A percentile compares a stretch with the other conserved stretches of the same genome.
Evolutionary conservation across 2,329 filamentous ascomycete genomes (phyloP).

Genomic region (Fusarium verrucosum): DNA sequence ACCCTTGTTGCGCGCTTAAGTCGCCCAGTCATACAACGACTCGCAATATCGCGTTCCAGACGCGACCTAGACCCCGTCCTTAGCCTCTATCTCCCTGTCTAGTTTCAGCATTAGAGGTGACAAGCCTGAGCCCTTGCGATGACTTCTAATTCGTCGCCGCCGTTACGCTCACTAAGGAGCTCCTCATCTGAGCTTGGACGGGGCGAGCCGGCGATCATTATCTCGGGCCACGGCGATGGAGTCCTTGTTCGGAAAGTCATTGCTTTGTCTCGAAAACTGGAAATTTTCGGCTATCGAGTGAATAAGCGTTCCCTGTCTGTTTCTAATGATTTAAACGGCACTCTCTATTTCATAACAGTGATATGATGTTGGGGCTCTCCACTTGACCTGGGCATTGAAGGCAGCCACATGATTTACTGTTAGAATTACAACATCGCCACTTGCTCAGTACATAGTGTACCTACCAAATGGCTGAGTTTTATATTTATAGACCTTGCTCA

Average conservation of each 20-base stretch:
- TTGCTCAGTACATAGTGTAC: not conserved
- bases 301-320: constrained; percentile 2
- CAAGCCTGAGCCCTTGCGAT: constrained; percentile 20
- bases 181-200: constrained; percentile 16
- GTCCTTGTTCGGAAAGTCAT: constrained; percentile 8
- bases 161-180: constrained; percentile 2
- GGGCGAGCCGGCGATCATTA: constrained; percentile 30
- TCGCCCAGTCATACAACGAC: constrained; percentile 19
- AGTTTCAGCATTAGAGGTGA: constrained; percentile 19
- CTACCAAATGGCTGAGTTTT: too few relatives aligned
- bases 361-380: not conserved
- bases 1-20: constrained; percentile 39
- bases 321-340: too few relatives aligned
- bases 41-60: constrained; percentile 31
- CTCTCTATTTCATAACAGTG: not conserved
- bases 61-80: constrained; percentile 26
- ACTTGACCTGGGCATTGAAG: too few relatives aligned
- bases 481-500: too few relatives aligned
- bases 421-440: not conserved
- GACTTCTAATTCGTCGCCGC: constrained; percentile 29
- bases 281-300: constrained; percentile 17
- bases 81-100: constrained; percentile 31
- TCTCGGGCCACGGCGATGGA: constrained; percentile 24
- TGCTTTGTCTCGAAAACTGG: constrained; percentile 5
- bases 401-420: not conserved